phyloP scores from a whole-genome alignment of 495 filamentous ascomycete genomes.

The Hypomontagnella submonticulosa region DNA sequence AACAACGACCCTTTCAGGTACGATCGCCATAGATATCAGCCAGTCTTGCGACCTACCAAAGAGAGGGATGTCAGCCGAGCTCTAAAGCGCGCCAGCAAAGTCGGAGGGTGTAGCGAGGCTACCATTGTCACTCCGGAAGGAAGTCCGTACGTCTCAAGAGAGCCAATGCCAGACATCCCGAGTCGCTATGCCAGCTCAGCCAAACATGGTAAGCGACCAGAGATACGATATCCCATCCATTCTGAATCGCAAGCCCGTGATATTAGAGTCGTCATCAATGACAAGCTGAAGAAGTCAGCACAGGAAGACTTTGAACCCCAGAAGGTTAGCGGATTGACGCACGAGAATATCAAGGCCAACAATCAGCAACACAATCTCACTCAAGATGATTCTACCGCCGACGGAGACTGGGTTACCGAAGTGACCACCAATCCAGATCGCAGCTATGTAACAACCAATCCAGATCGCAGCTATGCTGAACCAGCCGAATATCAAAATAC shows the following conservation, averaged over 20 bases:
- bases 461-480: conserved; percentile 28
- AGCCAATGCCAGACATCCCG: neutral
- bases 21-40: conserved; percentile 11
- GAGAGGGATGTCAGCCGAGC: conserved; percentile 40
- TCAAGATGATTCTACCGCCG: conserved; percentile 15
- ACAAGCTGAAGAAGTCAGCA: neutral
- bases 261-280: conserved; percentile 1
- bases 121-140: conserved; percentile 16
- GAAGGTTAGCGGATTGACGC: too few relatives aligned
- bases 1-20: conserved; percentile 27
- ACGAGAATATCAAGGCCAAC: too few relatives aligned
- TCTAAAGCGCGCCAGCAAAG: conserved; percentile 28
- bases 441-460: too few relatives aligned
- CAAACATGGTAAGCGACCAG: neutral
- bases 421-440: conserved; percentile 45
- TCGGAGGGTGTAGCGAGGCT: conserved; percentile 2
- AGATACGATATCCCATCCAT: neutral
- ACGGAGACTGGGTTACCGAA: conserved; percentile 44
- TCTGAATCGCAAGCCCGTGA: neutral
- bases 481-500: neutral
- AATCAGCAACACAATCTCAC: neutral
- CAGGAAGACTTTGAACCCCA: too few relatives aligned
- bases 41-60: conserved; percentile 10
- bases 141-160: neutral
- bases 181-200: neutral